Evolutionary conservation across 2,329 filamentous ascomycete genomes (phyloP), one percentile per base, ranked within the genome.

Genomic region (Lecanicillium sp.): DNA sequence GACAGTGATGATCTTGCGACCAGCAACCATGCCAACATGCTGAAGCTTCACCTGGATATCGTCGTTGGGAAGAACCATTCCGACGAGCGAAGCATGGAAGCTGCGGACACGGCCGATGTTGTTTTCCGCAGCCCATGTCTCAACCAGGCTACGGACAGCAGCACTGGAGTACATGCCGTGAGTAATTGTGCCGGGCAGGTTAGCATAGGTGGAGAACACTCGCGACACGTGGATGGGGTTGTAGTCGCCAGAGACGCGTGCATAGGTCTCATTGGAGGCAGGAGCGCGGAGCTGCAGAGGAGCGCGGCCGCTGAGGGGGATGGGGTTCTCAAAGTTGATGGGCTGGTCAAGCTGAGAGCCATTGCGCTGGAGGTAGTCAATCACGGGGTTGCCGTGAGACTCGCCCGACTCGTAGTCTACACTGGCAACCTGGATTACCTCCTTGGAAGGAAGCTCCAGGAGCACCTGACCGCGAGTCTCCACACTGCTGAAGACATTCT

Each of bases 161-260:
- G 92, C 92, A 63, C 90, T 97, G 2, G 90, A 94, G 73, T 97
- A 98, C 92, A 98, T 98, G 59, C 92, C 92, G 59, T 98, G 92
- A 2, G 92, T 98, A 56, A 98, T 98, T 32, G 92, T 98, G 36
- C 92, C 94, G 2, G 89, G 89, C 13, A 98, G 74, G 60, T 89
- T 92, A 59, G 92, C 94, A 55, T 97, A 98, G 65, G 80, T 87
- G 22, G 92, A 86, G 67, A 98, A 98, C 40, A 96, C 87, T 41
- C 92, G 84, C 11, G 92, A 96, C 32, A 98, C 92, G 71, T 98
- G 92, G 46, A 98, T 98, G 17, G 92, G 92, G 65, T 98, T 98
- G 76, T 88, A 98, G 61, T 98, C 92, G 33, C 92, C 92, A 37
- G 94, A 98, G 14, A 98, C 92, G 49, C 88, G 86, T 46, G 92